phyloP scores from a whole-genome alignment of 1,284 basidiomycete species.

The Exsudoporus floridanus region DNA sequence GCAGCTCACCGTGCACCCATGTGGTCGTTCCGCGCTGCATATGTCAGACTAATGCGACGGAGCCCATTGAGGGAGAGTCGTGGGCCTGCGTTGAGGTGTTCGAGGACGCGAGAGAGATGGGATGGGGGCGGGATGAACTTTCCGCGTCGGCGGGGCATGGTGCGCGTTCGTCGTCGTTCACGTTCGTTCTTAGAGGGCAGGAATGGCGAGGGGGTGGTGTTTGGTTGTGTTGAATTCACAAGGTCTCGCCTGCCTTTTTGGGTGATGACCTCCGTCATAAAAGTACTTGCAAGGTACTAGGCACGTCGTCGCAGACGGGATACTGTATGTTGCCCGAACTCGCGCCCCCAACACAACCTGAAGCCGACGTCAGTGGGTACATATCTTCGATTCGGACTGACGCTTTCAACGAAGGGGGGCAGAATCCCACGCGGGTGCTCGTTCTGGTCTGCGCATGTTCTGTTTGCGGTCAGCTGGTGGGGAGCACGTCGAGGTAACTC shows the following conservation, averaged over 20 bases:
- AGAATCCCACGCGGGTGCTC: no score
- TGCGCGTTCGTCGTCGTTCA: constrained; percentile 19
- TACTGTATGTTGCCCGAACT: no score
- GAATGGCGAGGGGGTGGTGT: constrained; percentile 12
- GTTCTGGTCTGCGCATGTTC: no score
- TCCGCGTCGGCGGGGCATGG: constrained; percentile 39
- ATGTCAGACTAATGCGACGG: constrained; percentile 53
- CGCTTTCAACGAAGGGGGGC: no score
- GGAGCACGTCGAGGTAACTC: no score
- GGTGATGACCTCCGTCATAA: no score
- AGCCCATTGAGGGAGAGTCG: constrained; percentile 53
- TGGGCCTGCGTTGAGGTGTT: constrained; percentile 52
- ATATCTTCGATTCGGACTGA: no score
- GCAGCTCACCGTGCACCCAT: constrained; percentile 61
- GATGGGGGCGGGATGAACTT: constrained; percentile 52
- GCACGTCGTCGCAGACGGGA: no score
- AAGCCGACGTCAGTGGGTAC: no score
- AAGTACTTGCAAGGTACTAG: no score
- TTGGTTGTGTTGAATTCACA: constrained; percentile 28
- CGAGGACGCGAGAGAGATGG: constrained; percentile 54
- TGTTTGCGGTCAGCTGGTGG: no score
- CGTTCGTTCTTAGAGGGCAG: not conserved
- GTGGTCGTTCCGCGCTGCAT: constrained; percentile 66
- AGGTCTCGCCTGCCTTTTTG: constrained; percentile 13
- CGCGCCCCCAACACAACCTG: no score